Conservation (phyloP, 306 rosid species). For the Neltuma alba region DNA sequence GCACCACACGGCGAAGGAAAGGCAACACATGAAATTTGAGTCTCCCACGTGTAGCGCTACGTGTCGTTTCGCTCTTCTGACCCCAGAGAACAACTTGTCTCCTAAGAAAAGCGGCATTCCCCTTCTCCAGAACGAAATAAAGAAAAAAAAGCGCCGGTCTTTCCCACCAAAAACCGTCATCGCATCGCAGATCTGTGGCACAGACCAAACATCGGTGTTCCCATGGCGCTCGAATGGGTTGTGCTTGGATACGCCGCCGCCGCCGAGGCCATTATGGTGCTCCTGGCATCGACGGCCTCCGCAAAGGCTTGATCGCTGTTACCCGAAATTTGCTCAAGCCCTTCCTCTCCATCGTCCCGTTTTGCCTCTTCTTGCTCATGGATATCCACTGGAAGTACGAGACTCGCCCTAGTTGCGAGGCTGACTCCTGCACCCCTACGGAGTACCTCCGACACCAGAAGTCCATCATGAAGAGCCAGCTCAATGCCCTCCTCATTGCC, state of each 20-base stretch:
- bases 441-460: not conserved
- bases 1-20: too few relatives aligned
- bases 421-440: conserved; percentile 76
- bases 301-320: conserved; percentile 83
- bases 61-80: conserved; percentile 9
- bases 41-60: conserved; percentile 21
- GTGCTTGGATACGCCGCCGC: conserved; percentile 94
- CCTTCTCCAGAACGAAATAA: too few relatives aligned
- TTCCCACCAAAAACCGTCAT: not conserved
- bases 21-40: not conserved
- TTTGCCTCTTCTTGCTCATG: conserved; percentile 85
- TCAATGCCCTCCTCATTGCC: not conserved
- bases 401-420: conserved; percentile 69
- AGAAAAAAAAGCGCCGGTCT: conserved; percentile 23
- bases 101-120: conserved; percentile 5
- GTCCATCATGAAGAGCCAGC: too few relatives aligned
- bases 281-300: conserved; percentile 84
- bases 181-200: conserved; percentile 1
- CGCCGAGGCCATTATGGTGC: conserved; percentile 93
- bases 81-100: not conserved
- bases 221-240: conserved; percentile 96
- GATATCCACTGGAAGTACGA: conserved; percentile 98
- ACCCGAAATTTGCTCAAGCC: conserved; percentile 91
- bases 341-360: conserved; percentile 88
- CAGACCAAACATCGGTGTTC: not conserved